Base-by-base conservation (phyloP, 2,329 filamentous ascomycete species). In the Paradendryphiella salina region DNA sequence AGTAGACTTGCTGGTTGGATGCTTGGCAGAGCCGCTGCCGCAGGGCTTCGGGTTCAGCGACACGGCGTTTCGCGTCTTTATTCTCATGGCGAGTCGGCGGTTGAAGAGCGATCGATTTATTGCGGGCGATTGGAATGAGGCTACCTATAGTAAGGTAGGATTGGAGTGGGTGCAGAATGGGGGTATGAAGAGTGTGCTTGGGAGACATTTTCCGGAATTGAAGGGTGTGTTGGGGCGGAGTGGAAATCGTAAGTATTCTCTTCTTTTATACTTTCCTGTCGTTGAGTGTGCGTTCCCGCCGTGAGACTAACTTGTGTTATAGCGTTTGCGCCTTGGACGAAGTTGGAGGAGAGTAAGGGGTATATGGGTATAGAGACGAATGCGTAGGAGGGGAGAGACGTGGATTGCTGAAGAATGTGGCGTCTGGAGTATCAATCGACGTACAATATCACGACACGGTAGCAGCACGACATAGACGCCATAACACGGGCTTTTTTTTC, bases 1-100 rank as follows among this genome's bases (percentile, higher is more conserved):
- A 10, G 75, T 79, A 0, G 77, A 79, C 47, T 56, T 72, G 1
- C 63, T 79, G 1, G 70, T 79, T 1, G 77, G 76, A 0, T 75
- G 67, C 23, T 73, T 74, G 26, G 67, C 71, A 36, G 77, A 79
- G 57, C 75, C 75, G 0, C 46, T 79, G 5, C 74, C 75, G 4
- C 62, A 72, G 26, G 77, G 77, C 0, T 79, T 79, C 42, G 77
- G 76, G 0, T 79, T 79, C 59, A 76, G 72, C 52, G 77, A 79
- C 44, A 79, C 77, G 2, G 76, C 77, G 1, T 79, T 79, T 54
- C 61, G 76, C 0, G 65, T 79, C 1, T 78, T 78, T 49, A 76
- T 79, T 31, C 53, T 78, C 1, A 78, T 78, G 76, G 76, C 76
- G 1, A 73, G 67, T 33, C 54, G 76, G 10, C 56, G 62, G 23